Evolutionary conservation across 176 grass and related monocot genomes (phyloP).

Genomic region (Raddia distichophylla): DNA sequence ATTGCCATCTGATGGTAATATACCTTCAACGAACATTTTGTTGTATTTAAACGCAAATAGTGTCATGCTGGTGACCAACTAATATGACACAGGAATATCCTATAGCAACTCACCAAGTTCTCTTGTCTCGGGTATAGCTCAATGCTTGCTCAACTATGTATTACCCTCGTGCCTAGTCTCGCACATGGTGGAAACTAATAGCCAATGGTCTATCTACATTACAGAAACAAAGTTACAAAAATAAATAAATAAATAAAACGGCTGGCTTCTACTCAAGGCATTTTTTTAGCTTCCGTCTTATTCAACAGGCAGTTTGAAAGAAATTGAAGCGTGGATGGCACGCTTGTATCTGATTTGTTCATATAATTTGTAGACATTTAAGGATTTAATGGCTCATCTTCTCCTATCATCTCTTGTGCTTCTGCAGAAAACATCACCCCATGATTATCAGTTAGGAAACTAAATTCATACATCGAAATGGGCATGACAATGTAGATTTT

Average conservation of each 20-base stretch:
- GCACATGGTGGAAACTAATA: slow-evolving; percentile 26
- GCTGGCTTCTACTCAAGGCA: background rate
- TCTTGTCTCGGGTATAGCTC: slow-evolving; percentile 29
- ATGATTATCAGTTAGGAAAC: slow-evolving; percentile 26
- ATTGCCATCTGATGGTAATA: slow-evolving; percentile 6
- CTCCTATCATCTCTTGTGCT: slow-evolving; percentile 56
- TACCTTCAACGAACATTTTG: slow-evolving; percentile 3
- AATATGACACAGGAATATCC: background rate
- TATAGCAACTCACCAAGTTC: slow-evolving; percentile 1
- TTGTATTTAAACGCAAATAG: background rate
- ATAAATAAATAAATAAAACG: background rate
- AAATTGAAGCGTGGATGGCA: slow-evolving; percentile 9
- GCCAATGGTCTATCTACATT: slow-evolving; percentile 42
- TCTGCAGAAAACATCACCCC: slow-evolving; percentile 45
- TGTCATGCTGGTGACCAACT: background rate
- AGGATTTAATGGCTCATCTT: slow-evolving; percentile 70
- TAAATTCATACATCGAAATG: background rate
- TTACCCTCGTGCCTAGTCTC: slow-evolving; percentile 14
- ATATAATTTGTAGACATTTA: slow-evolving; percentile 33
- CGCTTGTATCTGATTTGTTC: slow-evolving; percentile 12
- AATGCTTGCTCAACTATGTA: slow-evolving; percentile 43
- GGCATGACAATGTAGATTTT: background rate
- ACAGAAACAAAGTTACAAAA: slow-evolving; percentile 41
- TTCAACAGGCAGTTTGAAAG: slow-evolving; percentile 33
- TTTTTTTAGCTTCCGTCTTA: slow-evolving; percentile 48